These are phyloP conservation scores for Aspergillus sclerotioniger DNA, from an alignment of 495 filamentous ascomycete genomes.

Conservation along the genomic window DNA sequence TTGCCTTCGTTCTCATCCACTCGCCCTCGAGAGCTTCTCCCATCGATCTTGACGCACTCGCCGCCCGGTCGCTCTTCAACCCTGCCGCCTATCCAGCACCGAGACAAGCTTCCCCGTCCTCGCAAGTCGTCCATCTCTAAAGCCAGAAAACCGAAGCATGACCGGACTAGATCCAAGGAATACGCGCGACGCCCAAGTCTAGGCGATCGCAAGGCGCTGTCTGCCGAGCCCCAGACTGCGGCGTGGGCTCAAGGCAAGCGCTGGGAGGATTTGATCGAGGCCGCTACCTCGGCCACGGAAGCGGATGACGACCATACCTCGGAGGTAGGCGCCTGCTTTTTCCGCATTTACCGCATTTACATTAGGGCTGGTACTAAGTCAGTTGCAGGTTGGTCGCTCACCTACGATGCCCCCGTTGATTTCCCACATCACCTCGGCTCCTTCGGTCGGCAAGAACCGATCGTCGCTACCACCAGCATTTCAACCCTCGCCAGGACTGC, in stretches of 20 bases:
- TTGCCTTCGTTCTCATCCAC: slow-evolving; percentile 60
- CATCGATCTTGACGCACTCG: slow-evolving; percentile 75
- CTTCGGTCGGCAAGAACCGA: slow-evolving; percentile 52
- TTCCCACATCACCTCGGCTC: slow-evolving; percentile 42
- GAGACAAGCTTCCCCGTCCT: slow-evolving; percentile 61
- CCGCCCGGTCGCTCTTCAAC: slow-evolving; percentile 86
- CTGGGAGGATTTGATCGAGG: slow-evolving; percentile 94
- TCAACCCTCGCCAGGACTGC: slow-evolving; percentile 33
- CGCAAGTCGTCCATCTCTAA: slow-evolving; percentile 81
- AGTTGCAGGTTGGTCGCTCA: slow-evolving; percentile 57
- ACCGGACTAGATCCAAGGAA: slow-evolving; percentile 72
- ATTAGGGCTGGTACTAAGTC: slow-evolving; percentile 9
- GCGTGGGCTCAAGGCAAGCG: slow-evolving; percentile 75
- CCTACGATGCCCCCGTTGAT: slow-evolving; percentile 53
- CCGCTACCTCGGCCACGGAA: slow-evolving; percentile 85
- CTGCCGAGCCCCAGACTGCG: slow-evolving; percentile 72
- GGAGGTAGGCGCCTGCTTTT: slow-evolving; percentile 31
- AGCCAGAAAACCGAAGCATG: slow-evolving; percentile 69
- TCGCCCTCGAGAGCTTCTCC: slow-evolving; percentile 69
- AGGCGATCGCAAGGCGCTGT: slow-evolving; percentile 76
- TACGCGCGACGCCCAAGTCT: slow-evolving; percentile 63
- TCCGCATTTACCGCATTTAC: neutral
- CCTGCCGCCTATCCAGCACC: slow-evolving; percentile 73
- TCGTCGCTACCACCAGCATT: slow-evolving; percentile 73
- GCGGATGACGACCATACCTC: slow-evolving; percentile 80